Percentiles rank a stretch among this genome's conserved stretches.
These are phyloP conservation scores for Fusarium graminum DNA, from an alignment of 2,329 filamentous ascomycete species.

Conservation along the genomic window DNA sequence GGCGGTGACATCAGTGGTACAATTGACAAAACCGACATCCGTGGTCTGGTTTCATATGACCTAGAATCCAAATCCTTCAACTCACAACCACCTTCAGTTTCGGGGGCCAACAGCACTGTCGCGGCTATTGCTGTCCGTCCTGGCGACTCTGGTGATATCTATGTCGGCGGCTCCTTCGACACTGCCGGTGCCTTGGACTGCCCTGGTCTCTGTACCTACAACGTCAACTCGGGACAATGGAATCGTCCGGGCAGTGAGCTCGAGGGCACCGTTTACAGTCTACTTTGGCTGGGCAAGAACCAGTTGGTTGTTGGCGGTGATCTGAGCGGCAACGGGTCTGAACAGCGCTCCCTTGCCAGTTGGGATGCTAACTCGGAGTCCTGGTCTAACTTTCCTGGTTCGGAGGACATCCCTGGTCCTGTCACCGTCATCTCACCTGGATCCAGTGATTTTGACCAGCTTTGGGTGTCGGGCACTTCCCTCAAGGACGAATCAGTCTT, in stretches of 20 bases:
- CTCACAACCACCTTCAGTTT: constrained; percentile 80
- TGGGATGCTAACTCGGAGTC: constrained; percentile 76
- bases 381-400: constrained; percentile 75
- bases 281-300: constrained; percentile 81
- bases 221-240: constrained; percentile 80
- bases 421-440: constrained; percentile 82
- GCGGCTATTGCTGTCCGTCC: constrained; percentile 81
- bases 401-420: constrained; percentile 79
- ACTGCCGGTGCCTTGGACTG: constrained; percentile 86
- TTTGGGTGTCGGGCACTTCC: constrained; percentile 85
- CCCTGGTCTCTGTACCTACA: constrained; percentile 84
- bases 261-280: constrained; percentile 75
- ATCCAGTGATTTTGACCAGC: constrained; percentile 75
- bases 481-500: constrained; percentile 75
- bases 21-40: constrained; percentile 71
- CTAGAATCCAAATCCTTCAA: constrained; percentile 73
- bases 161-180: constrained; percentile 87
- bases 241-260: constrained; percentile 80
- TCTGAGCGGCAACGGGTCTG: constrained; percentile 74
- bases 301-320: constrained; percentile 83
- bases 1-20: constrained; percentile 84
- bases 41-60: constrained; percentile 85
- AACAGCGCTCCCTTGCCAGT: constrained; percentile 73
- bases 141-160: constrained; percentile 75
- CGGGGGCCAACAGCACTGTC: constrained; percentile 77